Evolutionary conservation across 495 filamentous ascomycete species (phyloP).

Genomic region (Xylaria intraflava): DNA sequence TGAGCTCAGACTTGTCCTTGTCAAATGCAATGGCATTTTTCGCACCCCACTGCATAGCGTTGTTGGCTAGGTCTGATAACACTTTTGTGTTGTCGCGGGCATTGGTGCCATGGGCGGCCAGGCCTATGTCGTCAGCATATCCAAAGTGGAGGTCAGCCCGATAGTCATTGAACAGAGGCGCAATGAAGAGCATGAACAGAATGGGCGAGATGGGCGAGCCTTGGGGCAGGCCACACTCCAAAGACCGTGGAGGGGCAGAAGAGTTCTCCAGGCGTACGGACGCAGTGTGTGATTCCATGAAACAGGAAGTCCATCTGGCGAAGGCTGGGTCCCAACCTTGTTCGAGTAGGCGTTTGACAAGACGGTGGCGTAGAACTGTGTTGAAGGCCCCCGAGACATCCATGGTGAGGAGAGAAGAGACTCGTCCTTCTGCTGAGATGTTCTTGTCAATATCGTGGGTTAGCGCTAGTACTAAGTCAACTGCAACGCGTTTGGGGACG

Average conservation of each 20-base stretch:
- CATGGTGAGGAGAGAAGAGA: background rate
- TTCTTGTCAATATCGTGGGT: background rate
- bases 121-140: background rate
- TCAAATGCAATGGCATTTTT: too few relatives aligned
- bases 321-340: background rate
- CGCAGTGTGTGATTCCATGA: background rate
- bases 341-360: too few relatives aligned
- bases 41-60: too few relatives aligned
- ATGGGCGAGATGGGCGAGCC: background rate
- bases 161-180: background rate
- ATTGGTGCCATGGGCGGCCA: background rate
- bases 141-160: background rate
- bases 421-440: background rate
- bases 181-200: background rate
- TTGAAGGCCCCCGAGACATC: background rate
- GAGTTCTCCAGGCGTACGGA: background rate
- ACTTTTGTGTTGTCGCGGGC: too few relatives aligned
- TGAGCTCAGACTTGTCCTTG: too few relatives aligned
- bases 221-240: background rate
- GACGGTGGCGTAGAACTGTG: background rate
- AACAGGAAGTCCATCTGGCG: background rate
- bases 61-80: too few relatives aligned
- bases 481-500: background rate
- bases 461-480: background rate
- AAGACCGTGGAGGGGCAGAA: background rate